A percentile compares a stretch with the other conserved stretches of the same genome.
Conservation (phyloP, 495 filamentous ascomycete genomes). For the Hypoxylon crocopeplum region DNA sequence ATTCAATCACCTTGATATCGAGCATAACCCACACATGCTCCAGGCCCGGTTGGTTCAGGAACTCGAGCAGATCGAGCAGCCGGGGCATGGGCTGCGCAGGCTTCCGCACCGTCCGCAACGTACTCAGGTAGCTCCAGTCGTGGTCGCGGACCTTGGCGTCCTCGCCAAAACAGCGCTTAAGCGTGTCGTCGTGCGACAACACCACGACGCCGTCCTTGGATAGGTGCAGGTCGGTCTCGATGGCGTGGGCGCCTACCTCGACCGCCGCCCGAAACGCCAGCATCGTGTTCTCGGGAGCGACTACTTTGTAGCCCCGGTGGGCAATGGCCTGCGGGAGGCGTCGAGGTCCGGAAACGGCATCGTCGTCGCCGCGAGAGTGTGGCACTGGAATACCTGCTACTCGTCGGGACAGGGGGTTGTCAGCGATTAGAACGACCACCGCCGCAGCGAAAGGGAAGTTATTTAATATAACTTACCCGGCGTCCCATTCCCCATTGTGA, state of each 20-base stretch:
- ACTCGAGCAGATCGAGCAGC: conserved; percentile 76
- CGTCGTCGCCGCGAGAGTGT: conserved; percentile 1
- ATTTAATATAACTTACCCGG: conserved; percentile 22
- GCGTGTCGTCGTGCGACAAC: conserved; percentile 70
- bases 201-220: conserved; percentile 85
- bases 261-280: conserved; percentile 76
- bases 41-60: conserved; percentile 63
- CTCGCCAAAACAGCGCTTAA: conserved; percentile 81
- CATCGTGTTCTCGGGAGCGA: conserved; percentile 87
- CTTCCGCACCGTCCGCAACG: conserved; percentile 67
- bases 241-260: conserved; percentile 73
- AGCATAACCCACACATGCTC: conserved; percentile 81
- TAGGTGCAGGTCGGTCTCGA: conserved; percentile 89
- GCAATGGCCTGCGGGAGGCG: conserved; percentile 76
- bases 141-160: conserved; percentile 74
- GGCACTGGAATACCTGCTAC: conserved; percentile 25
- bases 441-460: background rate
- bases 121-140: conserved; percentile 74
- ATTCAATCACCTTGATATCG: conserved; percentile 76
- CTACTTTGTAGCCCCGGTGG: conserved; percentile 83
- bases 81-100: conserved; percentile 77
- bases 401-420: background rate
- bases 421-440: background rate
- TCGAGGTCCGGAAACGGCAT: conserved; percentile 12
- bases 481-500: background rate